phyloP scores from a whole-genome alignment of 1,284 basidiomycete genomes.

The Cutaneotrichosporon arboriforme region DNA sequence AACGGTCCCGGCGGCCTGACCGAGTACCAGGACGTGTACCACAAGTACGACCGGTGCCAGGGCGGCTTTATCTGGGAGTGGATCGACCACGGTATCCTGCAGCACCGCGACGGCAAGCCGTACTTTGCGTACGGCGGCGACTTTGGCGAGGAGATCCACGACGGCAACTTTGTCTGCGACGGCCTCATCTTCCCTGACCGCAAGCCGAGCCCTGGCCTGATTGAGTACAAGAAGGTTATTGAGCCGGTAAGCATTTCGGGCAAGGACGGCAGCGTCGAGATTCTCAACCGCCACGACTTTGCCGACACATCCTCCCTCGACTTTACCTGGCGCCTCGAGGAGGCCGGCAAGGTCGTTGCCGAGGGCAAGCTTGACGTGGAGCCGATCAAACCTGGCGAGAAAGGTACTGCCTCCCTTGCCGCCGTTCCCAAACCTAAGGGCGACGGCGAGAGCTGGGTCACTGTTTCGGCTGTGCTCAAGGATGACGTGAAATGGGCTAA shows the following conservation, averaged over 20 bases:
- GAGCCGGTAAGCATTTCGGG: conserved; percentile 16
- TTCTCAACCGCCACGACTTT: conserved; percentile 16
- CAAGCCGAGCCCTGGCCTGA: conserved; percentile 18
- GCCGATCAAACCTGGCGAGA: not conserved
- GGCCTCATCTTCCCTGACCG: conserved; percentile 28
- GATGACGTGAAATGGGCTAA: conserved; percentile 11
- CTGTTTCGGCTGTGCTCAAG: conserved; percentile 3
- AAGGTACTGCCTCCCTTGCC: conserved; percentile 1
- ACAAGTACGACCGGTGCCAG: conserved; percentile 20
- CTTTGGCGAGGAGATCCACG: conserved; percentile 26
- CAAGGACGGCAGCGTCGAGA: not conserved
- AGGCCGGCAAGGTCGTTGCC: conserved; percentile 4
- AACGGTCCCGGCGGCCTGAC: conserved; percentile 25
- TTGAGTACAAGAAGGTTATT: conserved; percentile 18
- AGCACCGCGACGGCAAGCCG: conserved; percentile 9
- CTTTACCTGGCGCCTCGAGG: conserved; percentile 17
- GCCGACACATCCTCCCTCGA: conserved; percentile 1
- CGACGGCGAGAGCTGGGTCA: conserved; percentile 2
- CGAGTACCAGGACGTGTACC: conserved; percentile 24
- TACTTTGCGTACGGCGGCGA: conserved; percentile 27
- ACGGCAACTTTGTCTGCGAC: conserved; percentile 24
- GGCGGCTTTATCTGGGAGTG: conserved; percentile 32
- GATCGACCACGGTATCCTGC: conserved; percentile 25
- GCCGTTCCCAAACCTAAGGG: no score
- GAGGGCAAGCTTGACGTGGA: conserved; percentile 6